Conservation (phyloP, 306 rosid species). For the Spatholobus suberectus region DNA sequence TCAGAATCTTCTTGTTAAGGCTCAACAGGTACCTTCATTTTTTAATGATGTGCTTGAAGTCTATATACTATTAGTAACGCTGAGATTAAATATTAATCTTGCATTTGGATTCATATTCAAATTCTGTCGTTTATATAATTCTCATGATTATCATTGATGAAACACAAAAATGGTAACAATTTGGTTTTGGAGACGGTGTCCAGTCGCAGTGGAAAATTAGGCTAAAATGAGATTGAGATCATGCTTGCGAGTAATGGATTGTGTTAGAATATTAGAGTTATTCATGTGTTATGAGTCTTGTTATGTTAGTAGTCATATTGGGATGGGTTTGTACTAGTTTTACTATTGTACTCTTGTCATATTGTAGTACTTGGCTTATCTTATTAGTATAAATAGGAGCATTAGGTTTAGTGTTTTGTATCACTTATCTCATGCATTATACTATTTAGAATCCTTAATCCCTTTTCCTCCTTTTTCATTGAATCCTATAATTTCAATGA, state of each 20-base stretch:
- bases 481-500: neutral
- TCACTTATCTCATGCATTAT: neutral
- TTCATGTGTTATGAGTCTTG: slow-evolving; percentile 6
- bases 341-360: neutral
- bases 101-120: slow-evolving; percentile 12
- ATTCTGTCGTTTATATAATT: neutral
- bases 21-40: slow-evolving; percentile 87
- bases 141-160: neutral
- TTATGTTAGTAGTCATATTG: neutral
- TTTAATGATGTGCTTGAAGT: slow-evolving; percentile 40
- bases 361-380: neutral
- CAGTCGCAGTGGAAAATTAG: neutral
- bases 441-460: neutral
- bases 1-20: slow-evolving; percentile 92
- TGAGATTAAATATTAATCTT: slow-evolving; percentile 26
- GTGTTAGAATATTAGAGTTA: neutral
- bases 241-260: slow-evolving; percentile 16
- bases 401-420: slow-evolving; percentile 5
- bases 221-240: neutral
- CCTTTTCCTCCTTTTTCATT: neutral
- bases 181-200: slow-evolving; percentile 1
- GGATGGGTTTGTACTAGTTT: neutral
- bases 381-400: neutral
- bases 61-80: slow-evolving; percentile 15
- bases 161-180: neutral